Evolutionary conservation across 805 yeast species (phyloP), one percentile per base, ranked within the genome.

Genomic region (Saccharomycopsis babjevae): DNA sequence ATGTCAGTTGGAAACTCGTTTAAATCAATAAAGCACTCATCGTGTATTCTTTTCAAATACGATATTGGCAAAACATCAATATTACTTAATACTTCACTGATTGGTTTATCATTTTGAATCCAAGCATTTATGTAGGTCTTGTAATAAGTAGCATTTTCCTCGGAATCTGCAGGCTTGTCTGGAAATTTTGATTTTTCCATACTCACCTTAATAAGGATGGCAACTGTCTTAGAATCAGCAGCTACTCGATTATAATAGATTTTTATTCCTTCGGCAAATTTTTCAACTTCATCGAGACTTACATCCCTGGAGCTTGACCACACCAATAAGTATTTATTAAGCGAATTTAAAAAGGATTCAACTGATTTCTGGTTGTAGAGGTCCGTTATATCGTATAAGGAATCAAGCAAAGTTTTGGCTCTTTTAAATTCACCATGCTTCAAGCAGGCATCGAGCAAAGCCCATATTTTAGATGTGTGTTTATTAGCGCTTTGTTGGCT

Each of bases 361-460:
- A 42, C 57, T 5, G 54, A 30, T 8, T 78, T 73, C 64, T 71
- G 62, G 66, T 75, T 71, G 64, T 70, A 68, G 18, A 42, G 34
- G 3, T 72, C 68, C 4, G 77, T 71, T 22, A 83, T 71, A 22
- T 82, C 81, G 57, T 83, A 78, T 56, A 89, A 75, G 2, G 91
- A 84, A 59, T 77, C 76, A 50, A 90, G 72, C 22, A 89, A 83
- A 28, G 84, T 74, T 65, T 82, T 83, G 0, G 96, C 96, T 68
- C 97, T 77, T 25, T 78, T 80, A 66, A 79, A 81, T 68, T 88
- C 86, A 59, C 79, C 79, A 39, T 87, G 80, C 54, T 83, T 81
- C 38, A 90, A 68, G 65, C 92, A 85, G 0, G 94, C 93, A 67
- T 90, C 96, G 50, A 89, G 76, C 40, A 90, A 72, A 2, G 92